These are phyloP conservation scores for Closterium sp. DNA, from an alignment of 139 green algal genomes.

Conservation along the genomic window DNA sequence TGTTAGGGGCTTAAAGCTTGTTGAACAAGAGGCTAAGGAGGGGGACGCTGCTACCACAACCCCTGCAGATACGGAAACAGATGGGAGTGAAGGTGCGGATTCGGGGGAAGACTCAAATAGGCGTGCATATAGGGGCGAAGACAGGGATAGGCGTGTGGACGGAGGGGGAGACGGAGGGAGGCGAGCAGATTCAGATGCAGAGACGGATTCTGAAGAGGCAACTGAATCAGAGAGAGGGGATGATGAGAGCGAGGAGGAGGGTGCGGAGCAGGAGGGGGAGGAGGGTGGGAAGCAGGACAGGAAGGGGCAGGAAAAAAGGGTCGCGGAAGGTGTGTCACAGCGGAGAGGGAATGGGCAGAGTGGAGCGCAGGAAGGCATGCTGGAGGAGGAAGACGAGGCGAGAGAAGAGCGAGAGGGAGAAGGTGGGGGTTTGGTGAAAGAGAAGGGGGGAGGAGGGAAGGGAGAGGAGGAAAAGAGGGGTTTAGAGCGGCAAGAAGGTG, in stretches of 20 bases:
- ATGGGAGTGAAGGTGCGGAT: not conserved
- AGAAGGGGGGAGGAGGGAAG: not conserved
- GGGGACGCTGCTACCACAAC: not conserved
- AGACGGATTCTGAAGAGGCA: not conserved
- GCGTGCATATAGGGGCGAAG: not conserved
- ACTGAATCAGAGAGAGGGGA: not conserved
- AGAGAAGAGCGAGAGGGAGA: not conserved
- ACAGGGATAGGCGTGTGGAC: not conserved
- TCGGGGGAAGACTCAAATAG: no score
- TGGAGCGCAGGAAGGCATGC: not conserved
- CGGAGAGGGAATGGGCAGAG: not conserved
- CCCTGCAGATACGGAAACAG: not conserved
- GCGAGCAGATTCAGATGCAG: slow-evolving; percentile 2
- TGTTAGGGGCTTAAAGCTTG: not conserved
- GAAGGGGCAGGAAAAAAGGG: not conserved
- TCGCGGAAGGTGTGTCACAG: no score
- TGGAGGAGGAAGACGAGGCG: not conserved
- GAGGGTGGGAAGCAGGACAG: no score
- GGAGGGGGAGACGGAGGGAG: not conserved
- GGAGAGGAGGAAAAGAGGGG: no score
- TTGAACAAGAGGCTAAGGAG: not conserved
- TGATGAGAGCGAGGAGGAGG: not conserved
- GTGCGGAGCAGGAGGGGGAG: no score
- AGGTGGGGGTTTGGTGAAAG: not conserved
- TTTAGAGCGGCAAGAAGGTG: not conserved